These are phyloP conservation scores for Neckera pumila DNA, from an alignment of 225 moss, liverwort and hornwort species.

Conservation along the genomic window DNA sequence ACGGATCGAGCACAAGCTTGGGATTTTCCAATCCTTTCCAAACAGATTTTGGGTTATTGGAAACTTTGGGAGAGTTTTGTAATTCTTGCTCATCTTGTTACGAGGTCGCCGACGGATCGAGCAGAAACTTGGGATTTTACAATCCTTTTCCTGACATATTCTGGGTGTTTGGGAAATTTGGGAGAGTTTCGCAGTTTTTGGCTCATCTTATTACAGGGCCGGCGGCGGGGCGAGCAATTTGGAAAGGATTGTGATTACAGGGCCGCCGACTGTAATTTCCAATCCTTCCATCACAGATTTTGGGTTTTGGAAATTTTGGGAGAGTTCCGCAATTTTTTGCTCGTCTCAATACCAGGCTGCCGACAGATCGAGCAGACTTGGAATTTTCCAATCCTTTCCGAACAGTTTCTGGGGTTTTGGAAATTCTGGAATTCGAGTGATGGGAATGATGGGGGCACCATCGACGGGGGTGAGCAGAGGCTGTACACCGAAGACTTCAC, in stretches of 20 bases:
- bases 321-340: background rate
- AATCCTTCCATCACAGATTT: too few species aligned
- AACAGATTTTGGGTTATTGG: background rate
- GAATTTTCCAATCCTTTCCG: background rate
- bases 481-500: background rate
- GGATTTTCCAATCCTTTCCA: background rate
- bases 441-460: conserved; percentile 5
- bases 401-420: background rate
- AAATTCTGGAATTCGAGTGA: background rate
- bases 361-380: background rate
- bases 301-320: background rate
- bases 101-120: background rate
- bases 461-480: background rate
- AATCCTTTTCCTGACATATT: background rate
- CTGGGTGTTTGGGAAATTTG: background rate
- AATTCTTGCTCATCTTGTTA: background rate
- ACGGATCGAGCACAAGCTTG: background rate
- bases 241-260: background rate
- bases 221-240: background rate
- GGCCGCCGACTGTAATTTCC: background rate
- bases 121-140: background rate
- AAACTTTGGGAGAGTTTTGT: background rate
- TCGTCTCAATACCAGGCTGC: background rate
- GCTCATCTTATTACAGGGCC: too few species aligned
- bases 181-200: background rate